A percentile compares a stretch with the other conserved stretches of the same genome.
These are phyloP conservation scores for Prunus armeniaca DNA, from an alignment of 306 rosid genomes.

Conservation along the genomic window DNA sequence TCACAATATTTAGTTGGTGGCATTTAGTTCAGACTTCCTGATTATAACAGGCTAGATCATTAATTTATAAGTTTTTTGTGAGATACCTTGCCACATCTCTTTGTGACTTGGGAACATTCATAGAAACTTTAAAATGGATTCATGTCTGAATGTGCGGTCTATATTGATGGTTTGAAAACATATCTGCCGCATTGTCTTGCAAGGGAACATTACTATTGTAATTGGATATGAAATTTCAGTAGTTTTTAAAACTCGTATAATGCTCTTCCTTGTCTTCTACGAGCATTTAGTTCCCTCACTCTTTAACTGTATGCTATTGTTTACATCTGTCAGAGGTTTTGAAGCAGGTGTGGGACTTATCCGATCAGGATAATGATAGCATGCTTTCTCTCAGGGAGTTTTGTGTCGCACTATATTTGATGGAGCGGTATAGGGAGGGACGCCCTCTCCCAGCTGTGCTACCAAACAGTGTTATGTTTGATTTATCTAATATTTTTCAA, in stretches of 20 bases:
- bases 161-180: slow-evolving; percentile 1
- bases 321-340: slow-evolving; percentile 78
- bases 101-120: neutral
- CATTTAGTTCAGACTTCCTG: neutral
- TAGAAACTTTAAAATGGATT: neutral
- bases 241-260: neutral
- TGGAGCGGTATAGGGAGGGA: slow-evolving; percentile 97
- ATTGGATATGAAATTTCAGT: neutral
- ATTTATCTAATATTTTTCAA: slow-evolving; percentile 59
- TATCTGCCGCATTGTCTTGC: neutral
- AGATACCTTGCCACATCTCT: neutral
- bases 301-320: slow-evolving; percentile 36
- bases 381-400: slow-evolving; percentile 98
- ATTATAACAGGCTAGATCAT: neutral
- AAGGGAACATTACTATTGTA: neutral
- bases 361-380: slow-evolving; percentile 99
- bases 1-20: neutral
- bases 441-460: slow-evolving; percentile 74
- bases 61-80: neutral
- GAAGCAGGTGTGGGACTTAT: slow-evolving; percentile 98
- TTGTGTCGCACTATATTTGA: slow-evolving; percentile 82
- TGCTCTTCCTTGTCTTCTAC: neutral
- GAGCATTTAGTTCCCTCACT: slow-evolving; percentile 14
- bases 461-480: slow-evolving; percentile 67
- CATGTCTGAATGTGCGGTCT: neutral